Conservation (phyloP, 306 rosid genomes). For the Macrotyloma uniflorum region DNA sequence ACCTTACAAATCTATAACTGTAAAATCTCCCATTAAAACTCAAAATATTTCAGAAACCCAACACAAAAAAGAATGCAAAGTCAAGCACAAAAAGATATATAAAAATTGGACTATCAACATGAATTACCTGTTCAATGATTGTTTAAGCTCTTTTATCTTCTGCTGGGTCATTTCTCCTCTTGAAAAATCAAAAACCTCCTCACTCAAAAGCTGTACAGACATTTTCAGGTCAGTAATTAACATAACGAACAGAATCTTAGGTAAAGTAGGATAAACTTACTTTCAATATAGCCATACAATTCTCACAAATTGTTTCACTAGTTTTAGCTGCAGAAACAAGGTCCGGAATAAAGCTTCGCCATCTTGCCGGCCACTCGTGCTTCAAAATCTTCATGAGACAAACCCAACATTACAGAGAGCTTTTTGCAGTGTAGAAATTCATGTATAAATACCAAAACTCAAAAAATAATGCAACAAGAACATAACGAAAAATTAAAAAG, state of each 20-base stretch:
- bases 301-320: constrained; percentile 96
- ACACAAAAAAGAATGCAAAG: neutral
- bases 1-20: neutral
- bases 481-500: no score
- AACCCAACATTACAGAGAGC: constrained; percentile 23
- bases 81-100: neutral
- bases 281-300: constrained; percentile 94
- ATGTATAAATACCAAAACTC: neutral
- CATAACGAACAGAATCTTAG: constrained; percentile 13
- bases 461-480: neutral
- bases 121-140: constrained; percentile 69
- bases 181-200: constrained; percentile 62
- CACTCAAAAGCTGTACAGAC: constrained; percentile 54
- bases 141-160: constrained; percentile 60
- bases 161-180: constrained; percentile 65
- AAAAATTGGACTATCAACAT: constrained; percentile 1
- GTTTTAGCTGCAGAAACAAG: constrained; percentile 91
- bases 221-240: constrained; percentile 21
- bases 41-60: neutral
- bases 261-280: constrained; percentile 45
- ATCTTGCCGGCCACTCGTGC: constrained; percentile 98
- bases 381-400: constrained; percentile 74
- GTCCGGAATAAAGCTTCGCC: constrained; percentile 96
- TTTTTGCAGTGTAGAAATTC: constrained; percentile 6
- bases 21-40: constrained; percentile 15